A percentile compares a stretch with the other conserved stretches of the same genome.
Evolutionary conservation across 371 early-diverging fungal genomes (phyloP).

Genomic region (Mucor lusitanicus): DNA sequence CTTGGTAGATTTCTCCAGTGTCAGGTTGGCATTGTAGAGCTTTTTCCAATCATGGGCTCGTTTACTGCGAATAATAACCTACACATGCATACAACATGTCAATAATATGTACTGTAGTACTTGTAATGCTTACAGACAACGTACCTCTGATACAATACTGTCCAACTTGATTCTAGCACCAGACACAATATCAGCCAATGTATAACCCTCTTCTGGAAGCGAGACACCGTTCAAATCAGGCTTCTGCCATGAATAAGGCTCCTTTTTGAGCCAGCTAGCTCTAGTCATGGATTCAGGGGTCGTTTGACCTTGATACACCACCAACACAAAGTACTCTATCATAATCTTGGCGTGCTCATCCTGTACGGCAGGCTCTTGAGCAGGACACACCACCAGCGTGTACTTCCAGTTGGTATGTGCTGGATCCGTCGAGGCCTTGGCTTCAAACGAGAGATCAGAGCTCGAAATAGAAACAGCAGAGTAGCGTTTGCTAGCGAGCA

Average conservation of each 20-base stretch:
- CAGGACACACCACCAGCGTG: slow-evolving; percentile 35
- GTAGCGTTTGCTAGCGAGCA: slow-evolving; percentile 17
- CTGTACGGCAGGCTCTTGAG: not conserved
- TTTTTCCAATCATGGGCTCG: slow-evolving; percentile 38
- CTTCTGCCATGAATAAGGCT: not conserved
- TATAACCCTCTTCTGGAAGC: slow-evolving; percentile 28
- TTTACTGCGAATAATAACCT: slow-evolving; percentile 40
- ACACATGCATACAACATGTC: not conserved
- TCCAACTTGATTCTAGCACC: slow-evolving; percentile 37
- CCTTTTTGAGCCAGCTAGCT: slow-evolving; percentile 16
- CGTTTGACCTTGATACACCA: slow-evolving; percentile 30
- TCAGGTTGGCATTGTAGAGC: slow-evolving; percentile 24
- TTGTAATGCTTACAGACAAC: not conserved
- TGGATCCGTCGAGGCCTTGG: not conserved
- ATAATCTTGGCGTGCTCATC: slow-evolving; percentile 2
- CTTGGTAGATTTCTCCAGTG: not conserved
- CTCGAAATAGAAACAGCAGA: slow-evolving; percentile 37
- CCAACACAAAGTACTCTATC: slow-evolving; percentile 42
- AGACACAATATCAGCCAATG: slow-evolving; percentile 31
- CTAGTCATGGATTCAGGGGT: slow-evolving; percentile 23
- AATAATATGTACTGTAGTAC: too few species aligned
- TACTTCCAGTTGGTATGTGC: slow-evolving; percentile 31
- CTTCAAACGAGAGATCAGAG: slow-evolving; percentile 27
- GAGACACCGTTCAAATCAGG: slow-evolving; percentile 10
- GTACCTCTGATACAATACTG: slow-evolving; percentile 39